phyloP scores from a whole-genome alignment of 2,329 filamentous ascomycete species.

The Cephalotrichum gorgonifer region DNA sequence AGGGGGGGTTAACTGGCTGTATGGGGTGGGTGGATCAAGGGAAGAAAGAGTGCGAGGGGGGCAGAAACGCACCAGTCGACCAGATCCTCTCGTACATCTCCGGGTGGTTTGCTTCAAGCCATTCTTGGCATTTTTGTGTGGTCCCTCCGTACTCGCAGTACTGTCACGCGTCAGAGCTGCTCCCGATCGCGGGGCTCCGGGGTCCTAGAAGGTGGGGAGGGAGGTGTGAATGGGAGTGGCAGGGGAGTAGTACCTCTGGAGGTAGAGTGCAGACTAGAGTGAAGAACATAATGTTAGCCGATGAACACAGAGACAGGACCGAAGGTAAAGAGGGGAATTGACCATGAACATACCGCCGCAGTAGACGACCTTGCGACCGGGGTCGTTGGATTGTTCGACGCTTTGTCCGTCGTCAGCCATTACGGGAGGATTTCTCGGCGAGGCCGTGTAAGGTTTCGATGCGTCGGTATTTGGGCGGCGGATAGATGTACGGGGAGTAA shows the following conservation, averaged over 20 bases:
- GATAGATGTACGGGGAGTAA: background rate
- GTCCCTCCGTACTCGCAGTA: constrained; percentile 99
- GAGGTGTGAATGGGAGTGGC: too few relatives aligned
- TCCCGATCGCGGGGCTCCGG: constrained; percentile 1
- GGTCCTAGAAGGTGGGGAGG: too few relatives aligned
- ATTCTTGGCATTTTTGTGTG: constrained; percentile 93
- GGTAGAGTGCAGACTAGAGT: constrained; percentile 51
- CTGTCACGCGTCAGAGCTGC: constrained; percentile 38
- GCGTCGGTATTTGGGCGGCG: too few relatives aligned
- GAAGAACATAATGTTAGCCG: background rate
- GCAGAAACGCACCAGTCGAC: constrained; percentile 67
- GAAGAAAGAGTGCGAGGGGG: background rate
- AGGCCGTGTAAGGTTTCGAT: background rate
- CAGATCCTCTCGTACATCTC: constrained; percentile 71
- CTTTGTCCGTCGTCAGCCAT: constrained; percentile 45
- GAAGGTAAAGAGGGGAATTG: constrained; percentile 2
- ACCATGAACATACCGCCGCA: constrained; percentile 36
- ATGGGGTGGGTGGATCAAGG: background rate
- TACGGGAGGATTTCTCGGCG: background rate
- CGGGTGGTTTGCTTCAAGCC: constrained; percentile 69
- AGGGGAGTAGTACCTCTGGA: constrained; percentile 44
- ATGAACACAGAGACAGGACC: background rate
- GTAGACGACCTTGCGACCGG: constrained; percentile 39
- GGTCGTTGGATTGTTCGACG: constrained; percentile 33
- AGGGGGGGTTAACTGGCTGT: background rate